Percentiles rank a stretch among this genome's conserved stretches.
phyloP scores from a whole-genome alignment of 345 rosid species.

The Hibiscus syriacus region DNA sequence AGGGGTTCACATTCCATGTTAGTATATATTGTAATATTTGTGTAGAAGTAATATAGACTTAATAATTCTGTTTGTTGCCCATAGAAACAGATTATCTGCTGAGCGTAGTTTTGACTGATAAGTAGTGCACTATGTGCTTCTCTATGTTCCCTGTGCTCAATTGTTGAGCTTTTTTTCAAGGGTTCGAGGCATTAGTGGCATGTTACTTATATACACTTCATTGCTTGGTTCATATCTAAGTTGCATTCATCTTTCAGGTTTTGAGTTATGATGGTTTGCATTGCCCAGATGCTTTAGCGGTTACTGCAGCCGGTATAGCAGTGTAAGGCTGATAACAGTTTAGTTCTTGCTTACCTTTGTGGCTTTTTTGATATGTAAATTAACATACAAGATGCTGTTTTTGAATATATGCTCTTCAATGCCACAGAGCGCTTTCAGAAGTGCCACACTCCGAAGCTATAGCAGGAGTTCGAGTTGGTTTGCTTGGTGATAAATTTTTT shows the following conservation, averaged over 20 bases:
- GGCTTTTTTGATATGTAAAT: conserved; percentile 7
- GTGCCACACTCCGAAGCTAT: conserved; percentile 71
- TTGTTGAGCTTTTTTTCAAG: neutral
- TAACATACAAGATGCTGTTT: conserved; percentile 4
- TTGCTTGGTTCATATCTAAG: neutral
- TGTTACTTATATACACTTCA: neutral
- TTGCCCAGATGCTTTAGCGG: conserved; percentile 81
- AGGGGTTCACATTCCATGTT: neutral
- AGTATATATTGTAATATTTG: neutral
- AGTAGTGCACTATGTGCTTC: neutral
- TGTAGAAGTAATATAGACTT: neutral
- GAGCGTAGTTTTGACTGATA: neutral
- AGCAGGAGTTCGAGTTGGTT: conserved; percentile 89
- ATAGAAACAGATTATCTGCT: neutral
- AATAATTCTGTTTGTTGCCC: neutral
- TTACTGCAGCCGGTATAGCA: conserved; percentile 97
- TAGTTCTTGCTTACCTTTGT: neutral
- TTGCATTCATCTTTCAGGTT: conserved; percentile 39
- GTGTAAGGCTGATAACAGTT: conserved; percentile 44
- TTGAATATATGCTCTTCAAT: conserved; percentile 24
- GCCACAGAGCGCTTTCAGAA: conserved; percentile 88
- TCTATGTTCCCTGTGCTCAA: neutral
- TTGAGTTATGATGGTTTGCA: conserved; percentile 96
- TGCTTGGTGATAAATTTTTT: conserved; percentile 61
- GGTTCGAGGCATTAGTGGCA: neutral